These are phyloP conservation scores for Sambucus nigra DNA, from an alignment of 129 eudicot species.

Conservation along the genomic window DNA sequence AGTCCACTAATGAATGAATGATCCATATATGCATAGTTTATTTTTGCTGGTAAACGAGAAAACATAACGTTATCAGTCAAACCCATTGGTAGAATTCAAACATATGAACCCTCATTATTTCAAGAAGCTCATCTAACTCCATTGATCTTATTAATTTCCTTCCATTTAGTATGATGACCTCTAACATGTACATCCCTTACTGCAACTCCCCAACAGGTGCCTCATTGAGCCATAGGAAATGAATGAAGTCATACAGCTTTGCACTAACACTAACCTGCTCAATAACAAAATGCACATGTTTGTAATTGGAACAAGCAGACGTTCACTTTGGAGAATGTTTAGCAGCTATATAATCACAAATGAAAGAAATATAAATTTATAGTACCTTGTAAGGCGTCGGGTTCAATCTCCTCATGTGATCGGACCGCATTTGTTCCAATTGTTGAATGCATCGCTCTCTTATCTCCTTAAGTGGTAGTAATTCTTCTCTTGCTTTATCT, in stretches of 20 bases:
- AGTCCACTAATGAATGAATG: no score
- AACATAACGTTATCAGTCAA: not conserved
- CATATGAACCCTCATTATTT: not conserved
- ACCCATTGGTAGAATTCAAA: not conserved
- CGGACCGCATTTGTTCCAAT: constrained; percentile 82
- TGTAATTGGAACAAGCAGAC: not conserved
- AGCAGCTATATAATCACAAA: not conserved
- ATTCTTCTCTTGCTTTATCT: constrained; percentile 72
- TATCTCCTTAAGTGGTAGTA: constrained; percentile 62
- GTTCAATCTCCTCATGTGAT: constrained; percentile 97
- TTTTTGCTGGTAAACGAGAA: no score
- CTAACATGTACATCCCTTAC: constrained; percentile 17
- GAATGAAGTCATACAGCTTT: constrained; percentile 88
- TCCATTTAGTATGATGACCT: constrained; percentile 2
- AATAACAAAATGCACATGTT: not conserved
- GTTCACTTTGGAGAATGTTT: not conserved
- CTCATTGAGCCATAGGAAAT: constrained; percentile 97
- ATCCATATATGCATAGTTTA: no score
- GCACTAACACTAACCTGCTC: constrained; percentile 95
- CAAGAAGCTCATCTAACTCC: not conserved
- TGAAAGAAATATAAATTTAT: not conserved
- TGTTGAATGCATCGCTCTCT: constrained; percentile 79
- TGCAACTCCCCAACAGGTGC: constrained; percentile 97
- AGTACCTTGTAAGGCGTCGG: constrained; percentile 98
- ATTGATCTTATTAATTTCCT: not conserved